Percentiles rank a stretch among this genome's conserved stretches.
phyloP scores from a whole-genome alignment of 1,284 basidiomycete species.

The Sutorius eximius region DNA sequence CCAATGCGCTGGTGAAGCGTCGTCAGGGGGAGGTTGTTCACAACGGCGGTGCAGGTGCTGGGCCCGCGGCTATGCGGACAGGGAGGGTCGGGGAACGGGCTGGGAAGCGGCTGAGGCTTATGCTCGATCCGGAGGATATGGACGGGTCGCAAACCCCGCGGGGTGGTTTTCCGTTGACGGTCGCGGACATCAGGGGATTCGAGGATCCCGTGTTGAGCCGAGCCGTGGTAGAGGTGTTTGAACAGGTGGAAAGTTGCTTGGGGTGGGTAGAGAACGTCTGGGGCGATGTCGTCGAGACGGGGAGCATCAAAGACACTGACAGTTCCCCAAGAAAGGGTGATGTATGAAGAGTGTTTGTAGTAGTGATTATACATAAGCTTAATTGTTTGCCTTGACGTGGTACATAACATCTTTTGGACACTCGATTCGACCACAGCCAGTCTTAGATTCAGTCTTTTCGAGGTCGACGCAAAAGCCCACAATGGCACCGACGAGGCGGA shows the following conservation, averaged over 20 bases:
- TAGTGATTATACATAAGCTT: not conserved
- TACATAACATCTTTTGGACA: not conserved
- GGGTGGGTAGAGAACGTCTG: slow-evolving; percentile 45
- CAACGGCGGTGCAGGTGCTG: not conserved
- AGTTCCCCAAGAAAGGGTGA: not conserved
- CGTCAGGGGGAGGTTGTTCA: slow-evolving; percentile 10
- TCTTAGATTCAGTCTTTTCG: not conserved
- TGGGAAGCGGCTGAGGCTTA: slow-evolving; percentile 29
- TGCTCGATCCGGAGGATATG: slow-evolving; percentile 27
- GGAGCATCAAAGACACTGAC: not conserved
- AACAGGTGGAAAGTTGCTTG: slow-evolving; percentile 35
- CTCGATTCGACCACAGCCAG: not conserved
- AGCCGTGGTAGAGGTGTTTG: slow-evolving; percentile 34
- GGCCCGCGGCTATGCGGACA: slow-evolving; percentile 47
- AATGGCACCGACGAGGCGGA: slow-evolving; percentile 27
- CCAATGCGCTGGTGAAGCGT: slow-evolving; percentile 32
- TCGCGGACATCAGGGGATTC: slow-evolving; percentile 44
- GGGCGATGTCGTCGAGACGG: slow-evolving; percentile 34
- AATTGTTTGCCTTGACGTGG: not conserved
- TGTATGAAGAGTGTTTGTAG: not conserved
- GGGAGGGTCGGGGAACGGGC: slow-evolving; percentile 37
- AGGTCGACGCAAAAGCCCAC: not conserved
- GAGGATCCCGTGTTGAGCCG: slow-evolving; percentile 42
- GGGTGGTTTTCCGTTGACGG: slow-evolving; percentile 12
- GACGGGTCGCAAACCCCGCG: slow-evolving; percentile 15